A percentile compares a stretch with the other conserved stretches of the same genome.
Evolutionary conservation across 257 asterid genomes (phyloP).

Genomic region (Solanum chmielewskii): DNA sequence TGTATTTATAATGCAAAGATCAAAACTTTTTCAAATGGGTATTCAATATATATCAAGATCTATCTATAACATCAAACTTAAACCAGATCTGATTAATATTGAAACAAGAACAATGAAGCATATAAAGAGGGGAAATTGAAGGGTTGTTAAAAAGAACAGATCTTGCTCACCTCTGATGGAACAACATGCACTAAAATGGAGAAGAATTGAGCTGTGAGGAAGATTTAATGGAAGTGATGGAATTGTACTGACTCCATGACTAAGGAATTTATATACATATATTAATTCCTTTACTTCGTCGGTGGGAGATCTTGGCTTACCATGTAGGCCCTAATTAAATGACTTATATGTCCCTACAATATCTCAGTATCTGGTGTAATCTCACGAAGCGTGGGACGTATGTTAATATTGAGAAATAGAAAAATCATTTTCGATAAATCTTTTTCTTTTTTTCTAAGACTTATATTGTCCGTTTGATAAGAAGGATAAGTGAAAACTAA

Average conservation of each 20-base stretch:
- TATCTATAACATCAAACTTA: background rate
- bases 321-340: background rate
- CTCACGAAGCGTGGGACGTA: background rate
- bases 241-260: background rate
- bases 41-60: background rate
- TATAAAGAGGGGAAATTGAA: background rate
- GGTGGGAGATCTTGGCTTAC: background rate
- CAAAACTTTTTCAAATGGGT: constrained; percentile 1
- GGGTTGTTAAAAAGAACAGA: background rate
- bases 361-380: background rate
- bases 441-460: background rate
- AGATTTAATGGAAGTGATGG: background rate
- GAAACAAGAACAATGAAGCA: background rate
- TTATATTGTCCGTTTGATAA: background rate
- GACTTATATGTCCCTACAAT: background rate
- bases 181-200: background rate
- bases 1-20: constrained; percentile 3
- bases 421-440: background rate
- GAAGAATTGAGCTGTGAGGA: background rate
- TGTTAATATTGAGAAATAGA: rapidly evolving
- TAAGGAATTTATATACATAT: background rate
- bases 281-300: background rate
- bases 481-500: background rate
- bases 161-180: background rate
- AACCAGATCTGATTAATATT: background rate